Evolutionary conservation across 2,329 filamentous ascomycete species (phyloP).

Genomic region (Pezicula carpinea): DNA sequence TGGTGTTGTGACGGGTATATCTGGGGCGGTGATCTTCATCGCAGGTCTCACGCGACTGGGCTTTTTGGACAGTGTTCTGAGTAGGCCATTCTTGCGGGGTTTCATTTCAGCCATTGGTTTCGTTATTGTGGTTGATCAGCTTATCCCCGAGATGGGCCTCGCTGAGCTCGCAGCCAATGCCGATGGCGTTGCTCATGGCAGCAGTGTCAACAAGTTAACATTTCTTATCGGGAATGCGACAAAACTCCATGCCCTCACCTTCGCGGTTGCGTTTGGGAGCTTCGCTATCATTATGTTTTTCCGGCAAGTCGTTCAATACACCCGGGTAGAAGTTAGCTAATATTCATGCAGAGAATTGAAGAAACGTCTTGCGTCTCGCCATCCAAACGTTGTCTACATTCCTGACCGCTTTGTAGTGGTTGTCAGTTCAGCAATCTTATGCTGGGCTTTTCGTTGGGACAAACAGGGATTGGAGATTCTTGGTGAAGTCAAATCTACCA

Average conservation of each 20-base stretch:
- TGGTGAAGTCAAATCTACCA: conserved; percentile 71
- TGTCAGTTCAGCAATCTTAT: conserved; percentile 74
- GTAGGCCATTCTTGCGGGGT: conserved; percentile 83
- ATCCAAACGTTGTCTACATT: conserved; percentile 77
- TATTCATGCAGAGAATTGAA: conserved; percentile 64
- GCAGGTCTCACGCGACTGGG: conserved; percentile 82
- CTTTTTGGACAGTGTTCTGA: conserved; percentile 91
- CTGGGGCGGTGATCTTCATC: conserved; percentile 82
- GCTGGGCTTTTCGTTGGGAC: conserved; percentile 75
- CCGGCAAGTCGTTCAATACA: conserved; percentile 46
- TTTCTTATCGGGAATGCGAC: conserved; percentile 69
- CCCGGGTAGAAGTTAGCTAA: conserved; percentile 9
- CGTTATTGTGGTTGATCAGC: conserved; percentile 91
- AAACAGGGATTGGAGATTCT: conserved; percentile 75
- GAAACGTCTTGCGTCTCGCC: conserved; percentile 71
- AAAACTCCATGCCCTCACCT: conserved; percentile 69
- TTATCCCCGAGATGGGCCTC: conserved; percentile 86
- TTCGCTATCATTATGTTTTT: conserved; percentile 90
- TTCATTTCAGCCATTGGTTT: conserved; percentile 98
- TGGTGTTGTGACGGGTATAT: conserved; percentile 82
- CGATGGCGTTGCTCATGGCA: conserved; percentile 71
- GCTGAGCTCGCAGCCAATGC: conserved; percentile 56
- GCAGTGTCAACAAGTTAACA: conserved; percentile 76
- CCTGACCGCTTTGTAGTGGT: conserved; percentile 91
- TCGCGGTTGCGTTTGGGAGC: conserved; percentile 69